These are phyloP conservation scores for Mimosa bimucronata DNA, from an alignment of 306 rosid genomes.

Conservation along the genomic window DNA sequence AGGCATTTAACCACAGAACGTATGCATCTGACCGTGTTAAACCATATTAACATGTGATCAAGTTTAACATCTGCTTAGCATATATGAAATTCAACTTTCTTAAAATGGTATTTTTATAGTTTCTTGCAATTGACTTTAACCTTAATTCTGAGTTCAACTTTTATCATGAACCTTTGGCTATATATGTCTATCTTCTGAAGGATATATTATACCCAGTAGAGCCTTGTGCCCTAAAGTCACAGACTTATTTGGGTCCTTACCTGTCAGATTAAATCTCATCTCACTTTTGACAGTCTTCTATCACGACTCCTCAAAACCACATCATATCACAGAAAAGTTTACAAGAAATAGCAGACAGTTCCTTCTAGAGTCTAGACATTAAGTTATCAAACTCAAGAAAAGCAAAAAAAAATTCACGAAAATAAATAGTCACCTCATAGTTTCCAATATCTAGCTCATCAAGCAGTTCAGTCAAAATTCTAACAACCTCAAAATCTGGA, in stretches of 20 bases:
- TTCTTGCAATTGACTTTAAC: not conserved
- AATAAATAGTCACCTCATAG: slow-evolving; percentile 68
- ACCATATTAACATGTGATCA: not conserved
- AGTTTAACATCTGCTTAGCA: not conserved
- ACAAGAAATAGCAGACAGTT: slow-evolving; percentile 10
- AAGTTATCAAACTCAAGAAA: not conserved
- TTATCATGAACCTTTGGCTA: not conserved
- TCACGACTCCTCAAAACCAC: not conserved
- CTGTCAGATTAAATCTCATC: not conserved
- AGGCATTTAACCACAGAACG: not conserved
- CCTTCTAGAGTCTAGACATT: not conserved
- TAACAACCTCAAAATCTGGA: slow-evolving; percentile 87
- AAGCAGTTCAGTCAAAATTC: slow-evolving; percentile 85
- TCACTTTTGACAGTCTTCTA: not conserved
- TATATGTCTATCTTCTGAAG: not conserved
- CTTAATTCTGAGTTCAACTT: not conserved
- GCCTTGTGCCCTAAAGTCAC: not conserved
- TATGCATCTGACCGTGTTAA: not conserved
- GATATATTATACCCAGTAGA: not conserved
- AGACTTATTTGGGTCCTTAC: not conserved
- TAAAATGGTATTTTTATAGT: not conserved
- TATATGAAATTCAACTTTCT: not conserved
- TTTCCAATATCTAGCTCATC: slow-evolving; percentile 86
- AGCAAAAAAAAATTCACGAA: slow-evolving; percentile 21
- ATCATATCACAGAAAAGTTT: not conserved